Evolutionary conservation across 176 grass and related monocot genomes (phyloP), one percentile per base, ranked within the genome.

Genomic region (Melocanna baccifera): DNA sequence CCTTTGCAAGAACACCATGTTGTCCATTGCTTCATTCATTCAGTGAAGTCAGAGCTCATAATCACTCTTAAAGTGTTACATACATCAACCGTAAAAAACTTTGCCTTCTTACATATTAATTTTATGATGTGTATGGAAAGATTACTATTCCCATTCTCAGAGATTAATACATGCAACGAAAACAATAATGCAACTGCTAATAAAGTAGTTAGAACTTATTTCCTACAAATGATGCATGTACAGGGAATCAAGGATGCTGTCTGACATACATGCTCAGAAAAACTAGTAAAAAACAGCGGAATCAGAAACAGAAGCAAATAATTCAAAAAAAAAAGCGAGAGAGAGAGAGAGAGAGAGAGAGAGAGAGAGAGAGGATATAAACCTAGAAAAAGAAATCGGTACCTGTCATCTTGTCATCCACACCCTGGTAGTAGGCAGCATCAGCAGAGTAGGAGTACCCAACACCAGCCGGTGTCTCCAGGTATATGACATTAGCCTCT

Each of bases 341-440:
- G 12, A 29, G 7, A 47, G 5, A 36, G 1, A 62, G 7, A 63
- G 16, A 55, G 11, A 66, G 12, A 29, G 7, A 32, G 30, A 47
- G 5, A 34, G 1, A 63, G 7, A 64, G 16, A 43, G 12, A 75
- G 8, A 30, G 2, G 15, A 28, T 39, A 43, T 5, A 32, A 77
- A 51, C 22, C 2, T 25, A 14, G 11, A 19, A 15, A 83, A 59
- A 9, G 43, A 66, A 51, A 5, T 63, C 7, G 77, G 37, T 87
- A 96, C 93, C 93, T 87, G 93, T 93, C 91, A 96, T 93, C 66
- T 96, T 93, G 57, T 97, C 94, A 94, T 94, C 83, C 81, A 97
- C 92, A 73, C 83, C 83, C 69, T 94, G 87, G 82, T 97, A 97
- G 80, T 90, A 97, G 2, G 90, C 79, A 82, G 92, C 59, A 87